Conservation (phyloP, 257 asterid species). For the Scutellaria barbata region DNA sequence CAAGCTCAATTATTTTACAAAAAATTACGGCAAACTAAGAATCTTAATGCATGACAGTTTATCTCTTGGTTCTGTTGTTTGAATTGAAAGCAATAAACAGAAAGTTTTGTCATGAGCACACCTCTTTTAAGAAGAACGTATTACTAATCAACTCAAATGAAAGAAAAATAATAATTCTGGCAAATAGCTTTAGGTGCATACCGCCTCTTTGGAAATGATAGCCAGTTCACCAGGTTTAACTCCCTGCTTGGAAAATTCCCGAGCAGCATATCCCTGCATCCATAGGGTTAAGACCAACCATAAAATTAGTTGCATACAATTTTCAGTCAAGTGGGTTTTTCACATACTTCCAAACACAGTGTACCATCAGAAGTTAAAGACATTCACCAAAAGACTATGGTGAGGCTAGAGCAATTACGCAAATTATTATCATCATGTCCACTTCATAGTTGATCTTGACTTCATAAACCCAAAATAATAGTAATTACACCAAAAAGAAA, state of each 20-base stretch:
- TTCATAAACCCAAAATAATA: conserved; percentile 1
- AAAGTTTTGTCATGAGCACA: not conserved
- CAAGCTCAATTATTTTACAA: not conserved
- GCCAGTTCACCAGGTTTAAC: conserved; percentile 89
- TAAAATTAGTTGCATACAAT: not conserved
- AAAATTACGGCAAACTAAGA: not conserved
- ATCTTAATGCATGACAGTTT: conserved; percentile 8
- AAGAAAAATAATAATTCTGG: not conserved
- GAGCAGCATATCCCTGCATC: conserved; percentile 92
- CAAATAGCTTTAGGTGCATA: conserved; percentile 41
- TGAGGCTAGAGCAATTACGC: conserved; percentile 11
- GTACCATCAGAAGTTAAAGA: not conserved
- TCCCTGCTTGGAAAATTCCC: conserved; percentile 94
- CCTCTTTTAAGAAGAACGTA: not conserved
- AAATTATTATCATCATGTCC: not conserved
- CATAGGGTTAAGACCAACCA: not conserved
- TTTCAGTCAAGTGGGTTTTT: not conserved
- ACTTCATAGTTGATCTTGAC: not conserved
- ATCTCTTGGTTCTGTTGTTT: conserved; percentile 1
- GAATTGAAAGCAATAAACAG: not conserved
- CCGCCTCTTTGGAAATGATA: conserved; percentile 92
- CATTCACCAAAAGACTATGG: not conserved
- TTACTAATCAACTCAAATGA: conserved; percentile 16
- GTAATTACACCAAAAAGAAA: not conserved
- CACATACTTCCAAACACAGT: conserved; percentile 3